Percentiles rank a stretch among this genome's conserved stretches.
Evolutionary conservation across 768 basidiomycete genomes (phyloP).

Genomic region (Neoboletus magnificus): DNA sequence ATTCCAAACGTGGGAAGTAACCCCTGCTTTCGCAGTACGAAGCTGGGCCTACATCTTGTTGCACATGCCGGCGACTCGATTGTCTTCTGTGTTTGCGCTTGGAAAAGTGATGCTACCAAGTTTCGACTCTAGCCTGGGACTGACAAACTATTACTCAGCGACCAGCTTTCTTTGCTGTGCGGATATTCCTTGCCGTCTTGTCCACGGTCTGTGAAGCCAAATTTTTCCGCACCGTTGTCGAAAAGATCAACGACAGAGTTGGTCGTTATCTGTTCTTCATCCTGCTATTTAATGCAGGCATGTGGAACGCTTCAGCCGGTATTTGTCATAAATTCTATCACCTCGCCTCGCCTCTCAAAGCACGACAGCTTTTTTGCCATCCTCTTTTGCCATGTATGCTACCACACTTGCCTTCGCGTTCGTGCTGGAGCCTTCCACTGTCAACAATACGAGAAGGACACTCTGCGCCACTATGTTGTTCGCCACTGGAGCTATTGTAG

Average conservation of each 20-base stretch:
- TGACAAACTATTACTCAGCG: slow-evolving; percentile 49
- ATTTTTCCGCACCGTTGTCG: slow-evolving; percentile 78
- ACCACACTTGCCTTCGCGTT: slow-evolving; percentile 76
- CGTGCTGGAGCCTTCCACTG: slow-evolving; percentile 56
- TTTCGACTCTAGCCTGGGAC: neutral
- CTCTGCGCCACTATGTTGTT: slow-evolving; percentile 65
- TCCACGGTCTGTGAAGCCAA: slow-evolving; percentile 76
- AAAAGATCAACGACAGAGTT: slow-evolving; percentile 81
- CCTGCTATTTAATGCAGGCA: slow-evolving; percentile 80
- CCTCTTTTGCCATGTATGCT: slow-evolving; percentile 93
- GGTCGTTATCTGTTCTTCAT: slow-evolving; percentile 94
- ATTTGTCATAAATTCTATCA: slow-evolving; percentile 2
- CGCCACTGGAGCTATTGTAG: slow-evolving; percentile 81
- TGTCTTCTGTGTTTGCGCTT: slow-evolving; percentile 56
- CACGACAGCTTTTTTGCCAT: slow-evolving; percentile 81
- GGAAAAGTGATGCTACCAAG: slow-evolving; percentile 59
- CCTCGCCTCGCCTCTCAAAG: slow-evolving; percentile 10
- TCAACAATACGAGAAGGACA: slow-evolving; percentile 52
- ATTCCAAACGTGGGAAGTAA: slow-evolving; percentile 98
- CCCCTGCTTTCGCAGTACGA: slow-evolving; percentile 85
- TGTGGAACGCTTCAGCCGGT: slow-evolving; percentile 93
- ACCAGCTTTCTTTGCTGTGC: slow-evolving; percentile 83
- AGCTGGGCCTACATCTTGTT: slow-evolving; percentile 92
- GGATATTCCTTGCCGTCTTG: slow-evolving; percentile 71
- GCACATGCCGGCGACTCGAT: slow-evolving; percentile 64